Evolutionary conservation across 148 eudicot species (phyloP).

Genomic region (Dysphania ambrosioides): DNA sequence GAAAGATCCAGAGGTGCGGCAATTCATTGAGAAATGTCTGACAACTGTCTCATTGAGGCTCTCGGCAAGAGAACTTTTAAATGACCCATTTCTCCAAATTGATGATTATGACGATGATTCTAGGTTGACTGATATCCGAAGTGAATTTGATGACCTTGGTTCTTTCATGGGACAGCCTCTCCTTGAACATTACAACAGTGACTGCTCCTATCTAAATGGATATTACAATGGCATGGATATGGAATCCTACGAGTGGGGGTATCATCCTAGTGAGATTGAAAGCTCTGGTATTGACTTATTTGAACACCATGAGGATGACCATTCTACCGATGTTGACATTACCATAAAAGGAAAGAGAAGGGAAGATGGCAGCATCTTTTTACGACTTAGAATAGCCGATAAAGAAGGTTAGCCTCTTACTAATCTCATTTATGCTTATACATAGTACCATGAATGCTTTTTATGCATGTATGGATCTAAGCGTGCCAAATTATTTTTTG

Average conservation of each 20-base stretch:
- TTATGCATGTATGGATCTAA: conserved; percentile 1
- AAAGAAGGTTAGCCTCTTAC: conserved; percentile 55
- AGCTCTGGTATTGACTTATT: conserved; percentile 55
- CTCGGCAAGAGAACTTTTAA: conserved; percentile 68
- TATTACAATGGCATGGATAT: conserved; percentile 34
- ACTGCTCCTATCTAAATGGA: conserved; percentile 35
- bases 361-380: conserved; percentile 65
- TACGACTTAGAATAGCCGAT: conserved; percentile 65
- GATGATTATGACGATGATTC: conserved; percentile 47
- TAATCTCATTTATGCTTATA: neutral
- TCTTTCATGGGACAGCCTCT: conserved; percentile 39
- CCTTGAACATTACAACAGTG: conserved; percentile 32
- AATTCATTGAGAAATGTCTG: conserved; percentile 77
- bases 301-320: conserved; percentile 49
- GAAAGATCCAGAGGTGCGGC: conserved; percentile 65
- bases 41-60: conserved; percentile 62
- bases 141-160: conserved; percentile 38
- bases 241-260: conserved; percentile 45
- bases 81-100: conserved; percentile 73
- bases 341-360: conserved; percentile 70
- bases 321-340: conserved; percentile 47
- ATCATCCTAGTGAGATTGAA: conserved; percentile 42
- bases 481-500: neutral
- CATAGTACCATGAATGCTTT: neutral
- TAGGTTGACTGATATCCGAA: conserved; percentile 30